Conservation (phyloP, 345 rosid species). For the Excoecaria cochinchinensis region DNA sequence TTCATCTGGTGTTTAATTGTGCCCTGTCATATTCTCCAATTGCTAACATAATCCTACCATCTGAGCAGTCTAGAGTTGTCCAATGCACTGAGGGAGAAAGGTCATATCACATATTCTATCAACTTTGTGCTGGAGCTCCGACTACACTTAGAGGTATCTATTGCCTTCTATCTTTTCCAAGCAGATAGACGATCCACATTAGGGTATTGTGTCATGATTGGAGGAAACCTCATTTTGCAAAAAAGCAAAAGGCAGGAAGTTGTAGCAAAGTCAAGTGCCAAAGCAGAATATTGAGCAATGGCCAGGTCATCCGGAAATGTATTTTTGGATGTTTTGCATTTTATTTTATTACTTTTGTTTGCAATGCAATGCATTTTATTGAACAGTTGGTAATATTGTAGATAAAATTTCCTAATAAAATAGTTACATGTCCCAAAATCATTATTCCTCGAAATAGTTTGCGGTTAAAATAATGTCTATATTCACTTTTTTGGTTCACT, state of each 20-base stretch:
- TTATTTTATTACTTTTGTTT: neutral
- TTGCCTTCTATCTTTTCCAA: slow-evolving; percentile 4
- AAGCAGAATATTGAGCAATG: neutral
- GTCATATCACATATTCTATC: slow-evolving; percentile 98
- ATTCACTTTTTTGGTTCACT: neutral
- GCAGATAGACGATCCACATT: neutral
- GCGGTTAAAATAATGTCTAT: neutral
- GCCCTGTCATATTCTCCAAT: slow-evolving; percentile 10
- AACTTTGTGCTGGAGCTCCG: slow-evolving; percentile 96
- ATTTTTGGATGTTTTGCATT: neutral
- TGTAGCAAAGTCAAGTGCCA: neutral
- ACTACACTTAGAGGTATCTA: slow-evolving; percentile 62
- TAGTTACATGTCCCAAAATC: neutral
- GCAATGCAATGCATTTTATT: neutral
- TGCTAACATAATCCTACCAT: slow-evolving; percentile 26
- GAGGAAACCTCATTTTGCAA: too few relatives aligned
- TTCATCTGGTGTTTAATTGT: slow-evolving; percentile 13
- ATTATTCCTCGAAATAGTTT: neutral
- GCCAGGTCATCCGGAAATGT: neutral
- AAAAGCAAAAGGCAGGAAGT: neutral
- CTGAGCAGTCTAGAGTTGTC: slow-evolving; percentile 96
- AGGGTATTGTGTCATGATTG: neutral
- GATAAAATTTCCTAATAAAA: neutral
- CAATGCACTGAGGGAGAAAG: slow-evolving; percentile 96
- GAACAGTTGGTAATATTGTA: neutral